A percentile compares a stretch with the other conserved stretches of the same genome.
Evolutionary conservation across 192 early-diverging fungal species (phyloP).

Genomic region (Phlyctochytrium planicorne): DNA sequence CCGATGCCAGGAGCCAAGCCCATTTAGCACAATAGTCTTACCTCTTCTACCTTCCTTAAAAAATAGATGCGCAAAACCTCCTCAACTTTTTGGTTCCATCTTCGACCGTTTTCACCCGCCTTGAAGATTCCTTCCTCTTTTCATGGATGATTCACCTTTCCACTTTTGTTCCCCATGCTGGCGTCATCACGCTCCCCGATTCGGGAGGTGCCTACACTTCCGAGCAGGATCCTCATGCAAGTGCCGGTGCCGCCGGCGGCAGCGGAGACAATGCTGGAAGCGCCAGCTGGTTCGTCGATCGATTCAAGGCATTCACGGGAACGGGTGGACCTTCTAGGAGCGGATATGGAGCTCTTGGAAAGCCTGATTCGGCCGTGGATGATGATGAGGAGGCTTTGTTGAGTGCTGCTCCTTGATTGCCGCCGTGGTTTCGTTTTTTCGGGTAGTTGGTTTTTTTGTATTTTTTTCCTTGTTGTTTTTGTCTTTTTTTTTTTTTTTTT

Average conservation of each 20-base stretch:
- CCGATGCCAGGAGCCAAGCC: too few species aligned
- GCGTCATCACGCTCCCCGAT: background rate
- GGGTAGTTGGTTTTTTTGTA: too few species aligned
- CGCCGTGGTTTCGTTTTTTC: too few species aligned
- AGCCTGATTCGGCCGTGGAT: background rate
- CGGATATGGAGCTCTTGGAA: background rate
- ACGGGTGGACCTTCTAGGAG: background rate
- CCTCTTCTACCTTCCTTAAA: background rate
- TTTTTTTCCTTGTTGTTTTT: too few species aligned
- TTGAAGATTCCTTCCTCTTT: background rate
- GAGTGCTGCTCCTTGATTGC: background rate
- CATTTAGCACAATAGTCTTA: too few species aligned
- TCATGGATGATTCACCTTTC: background rate
- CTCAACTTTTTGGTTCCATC: background rate
- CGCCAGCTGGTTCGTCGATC: background rate
- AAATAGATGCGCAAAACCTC: background rate
- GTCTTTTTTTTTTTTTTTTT: too few species aligned
- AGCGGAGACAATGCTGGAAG: too few species aligned
- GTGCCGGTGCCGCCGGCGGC: too few species aligned
- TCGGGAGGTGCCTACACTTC: background rate
- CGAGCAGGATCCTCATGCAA: too few species aligned
- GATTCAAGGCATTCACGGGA: background rate
- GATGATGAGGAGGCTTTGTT: background rate
- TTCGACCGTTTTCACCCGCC: background rate
- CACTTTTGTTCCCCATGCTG: background rate